Base-by-base conservation (phyloP, 148 eudicot species). In the Arbutus unedo region DNA sequence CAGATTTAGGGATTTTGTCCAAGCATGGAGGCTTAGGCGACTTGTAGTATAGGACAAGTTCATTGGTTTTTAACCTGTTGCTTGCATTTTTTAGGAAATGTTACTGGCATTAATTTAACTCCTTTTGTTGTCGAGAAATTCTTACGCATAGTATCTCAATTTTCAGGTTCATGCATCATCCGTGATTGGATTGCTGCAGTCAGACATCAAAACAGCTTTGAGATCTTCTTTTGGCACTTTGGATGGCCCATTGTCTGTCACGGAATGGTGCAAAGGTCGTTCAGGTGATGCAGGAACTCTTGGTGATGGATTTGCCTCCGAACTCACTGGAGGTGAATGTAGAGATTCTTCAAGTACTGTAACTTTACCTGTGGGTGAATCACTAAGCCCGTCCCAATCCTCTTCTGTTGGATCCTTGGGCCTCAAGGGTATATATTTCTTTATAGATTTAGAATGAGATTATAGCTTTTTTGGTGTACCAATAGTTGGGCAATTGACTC, bases 161-260 rank as follows among this genome's bases (percentile, higher is more conserved):
- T 84, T 87, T 87, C 99, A 96, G 99, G 96, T 94, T 83, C 98
- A 92, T 86, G 90, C 97, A 83, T 93, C 99, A 73, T 94, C 93
- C 44, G 90, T 93, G 71, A 87, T 94, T 60, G 90, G 92, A 89
- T 88, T 93, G 88, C 90, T 96, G 81, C 98, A 92, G 82, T 89
- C 97, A 31, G 99, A 96, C 79, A 88, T 96, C 31, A 94, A 87
- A 87, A 79, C 91, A 82, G 99, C 94, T 23, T 83, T 96, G 84
- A 93, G 89, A 89, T 92, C 98, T 86, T 94, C 98, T 41, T 96
- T 96, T 86, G 88, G 92, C 72, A 87, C 89, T 88, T 88, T 86
- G 83, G 98, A 96, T 86, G 99, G 99, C 74, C 99, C 98, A 82
- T 83, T 96, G 82, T 84, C 91, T 79, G 94, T 92, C 71, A 90